Evolutionary conservation across 805 yeast species (phyloP).

Genomic region (Saitoella complicata): DNA sequence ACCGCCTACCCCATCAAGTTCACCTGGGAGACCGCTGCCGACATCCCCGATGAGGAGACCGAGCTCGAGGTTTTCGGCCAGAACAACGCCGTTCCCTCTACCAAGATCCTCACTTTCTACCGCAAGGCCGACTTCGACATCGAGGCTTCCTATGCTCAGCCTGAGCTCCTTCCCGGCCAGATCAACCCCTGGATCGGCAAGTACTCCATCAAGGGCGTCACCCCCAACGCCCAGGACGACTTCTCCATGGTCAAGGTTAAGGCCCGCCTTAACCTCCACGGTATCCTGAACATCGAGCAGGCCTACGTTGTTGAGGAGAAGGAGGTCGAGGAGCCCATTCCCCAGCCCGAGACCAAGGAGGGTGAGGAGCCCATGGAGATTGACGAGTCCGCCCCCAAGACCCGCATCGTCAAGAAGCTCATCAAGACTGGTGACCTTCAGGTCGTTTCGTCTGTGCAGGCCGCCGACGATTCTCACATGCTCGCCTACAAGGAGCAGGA

Average conservation of each 20-base stretch:
- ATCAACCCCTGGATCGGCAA: slow-evolving; percentile 51
- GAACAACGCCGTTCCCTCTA: slow-evolving; percentile 84
- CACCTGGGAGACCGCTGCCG: slow-evolving; percentile 59
- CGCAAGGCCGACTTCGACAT: slow-evolving; percentile 78
- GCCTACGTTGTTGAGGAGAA: slow-evolving; percentile 92
- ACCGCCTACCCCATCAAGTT: slow-evolving; percentile 86
- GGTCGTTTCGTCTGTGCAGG: slow-evolving; percentile 38
- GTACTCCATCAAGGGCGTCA: slow-evolving; percentile 79
- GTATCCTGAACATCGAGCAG: slow-evolving; percentile 80
- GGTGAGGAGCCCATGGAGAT: slow-evolving; percentile 37
- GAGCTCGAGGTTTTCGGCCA: slow-evolving; percentile 94
- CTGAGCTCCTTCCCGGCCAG: slow-evolving; percentile 55
- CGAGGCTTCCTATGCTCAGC: slow-evolving; percentile 71
- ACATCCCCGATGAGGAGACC: slow-evolving; percentile 70
- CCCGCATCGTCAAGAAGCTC: slow-evolving; percentile 77
- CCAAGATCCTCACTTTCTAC: slow-evolving; percentile 87
- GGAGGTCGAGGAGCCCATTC: slow-evolving; percentile 74
- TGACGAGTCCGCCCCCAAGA: slow-evolving; percentile 40
- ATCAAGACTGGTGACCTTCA: slow-evolving; percentile 75
- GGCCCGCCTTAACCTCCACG: slow-evolving; percentile 94
- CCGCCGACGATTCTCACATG: slow-evolving; percentile 46
- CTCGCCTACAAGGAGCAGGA: slow-evolving; percentile 63
- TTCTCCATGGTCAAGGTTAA: slow-evolving; percentile 75
- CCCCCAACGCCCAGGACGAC: slow-evolving; percentile 54
- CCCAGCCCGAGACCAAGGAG: slow-evolving; percentile 28